These are phyloP conservation scores for Fusarium foetens DNA, from an alignment of 2,329 filamentous ascomycete species.

Conservation along the genomic window DNA sequence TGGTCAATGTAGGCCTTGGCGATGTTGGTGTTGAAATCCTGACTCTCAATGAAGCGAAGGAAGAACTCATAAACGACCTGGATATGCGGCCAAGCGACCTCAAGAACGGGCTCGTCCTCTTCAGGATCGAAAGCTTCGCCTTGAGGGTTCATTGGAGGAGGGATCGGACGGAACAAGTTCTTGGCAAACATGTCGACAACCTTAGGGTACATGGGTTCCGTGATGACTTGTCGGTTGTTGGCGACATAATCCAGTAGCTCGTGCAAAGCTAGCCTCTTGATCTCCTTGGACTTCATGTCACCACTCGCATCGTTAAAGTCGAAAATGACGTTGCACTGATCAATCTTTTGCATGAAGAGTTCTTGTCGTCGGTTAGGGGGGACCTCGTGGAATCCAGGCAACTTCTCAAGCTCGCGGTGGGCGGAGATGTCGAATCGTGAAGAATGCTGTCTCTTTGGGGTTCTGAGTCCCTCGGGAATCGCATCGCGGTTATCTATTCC, in stretches of 20 bases:
- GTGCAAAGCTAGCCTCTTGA: slow-evolving; percentile 95
- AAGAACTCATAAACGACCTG: slow-evolving; percentile 99
- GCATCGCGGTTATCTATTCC: slow-evolving; percentile 87
- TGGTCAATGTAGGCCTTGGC: slow-evolving; percentile 99
- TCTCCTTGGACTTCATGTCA: slow-evolving; percentile 99
- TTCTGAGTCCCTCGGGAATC: slow-evolving; percentile 92
- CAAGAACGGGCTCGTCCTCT: slow-evolving; percentile 96
- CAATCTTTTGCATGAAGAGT: slow-evolving; percentile 99
- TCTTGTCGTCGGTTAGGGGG: slow-evolving; percentile 94
- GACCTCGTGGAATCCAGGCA: slow-evolving; percentile 97
- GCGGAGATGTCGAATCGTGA: slow-evolving; percentile 98
- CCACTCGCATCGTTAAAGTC: slow-evolving; percentile 98
- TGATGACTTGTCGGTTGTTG: slow-evolving; percentile 98
- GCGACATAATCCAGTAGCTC: slow-evolving; percentile 98
- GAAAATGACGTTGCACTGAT: slow-evolving; percentile 99
- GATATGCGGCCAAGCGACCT: slow-evolving; percentile 99
- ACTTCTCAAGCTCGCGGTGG: slow-evolving; percentile 94
- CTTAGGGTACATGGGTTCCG: slow-evolving; percentile 97
- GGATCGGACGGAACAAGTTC: slow-evolving; percentile 96
- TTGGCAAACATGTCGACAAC: slow-evolving; percentile 99
- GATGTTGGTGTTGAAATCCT: slow-evolving; percentile 99
- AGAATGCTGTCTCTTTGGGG: slow-evolving; percentile 95
- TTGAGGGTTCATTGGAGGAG: slow-evolving; percentile 96
- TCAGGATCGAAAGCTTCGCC: slow-evolving; percentile 98
- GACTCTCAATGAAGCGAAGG: slow-evolving; percentile 97